Conservation (phyloP, 768 basidiomycete genomes). For the Pisolithus sp. region DNA sequence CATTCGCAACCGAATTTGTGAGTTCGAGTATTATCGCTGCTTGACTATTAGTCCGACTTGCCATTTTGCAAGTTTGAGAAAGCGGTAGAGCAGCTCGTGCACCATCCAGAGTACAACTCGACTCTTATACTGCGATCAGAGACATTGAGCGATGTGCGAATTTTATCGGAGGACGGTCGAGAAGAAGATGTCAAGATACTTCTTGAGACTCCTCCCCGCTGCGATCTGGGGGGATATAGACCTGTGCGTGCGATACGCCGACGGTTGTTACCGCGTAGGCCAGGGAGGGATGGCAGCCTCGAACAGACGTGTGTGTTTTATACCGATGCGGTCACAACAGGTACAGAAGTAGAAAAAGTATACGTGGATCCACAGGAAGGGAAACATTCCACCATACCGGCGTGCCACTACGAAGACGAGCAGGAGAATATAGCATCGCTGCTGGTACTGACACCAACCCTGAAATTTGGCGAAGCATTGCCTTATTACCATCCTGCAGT, state of each 20-base stretch:
- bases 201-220: constrained; percentile 27
- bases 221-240: constrained; percentile 29
- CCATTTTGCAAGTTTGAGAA: constrained; percentile 54
- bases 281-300: constrained; percentile 63
- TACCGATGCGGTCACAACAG: constrained; percentile 4
- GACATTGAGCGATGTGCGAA: constrained; percentile 30
- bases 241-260: constrained; percentile 55
- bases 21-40: constrained; percentile 9
- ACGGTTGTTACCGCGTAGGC: constrained; percentile 69
- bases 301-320: constrained; percentile 81
- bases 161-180: neutral
- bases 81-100: constrained; percentile 65
- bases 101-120: constrained; percentile 92
- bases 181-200: constrained; percentile 29
- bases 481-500: constrained; percentile 93
- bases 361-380: neutral
- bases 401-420: constrained; percentile 10
- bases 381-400: constrained; percentile 3
- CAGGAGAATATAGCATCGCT: constrained; percentile 22
- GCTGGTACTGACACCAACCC: constrained; percentile 57
- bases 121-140: constrained; percentile 86
- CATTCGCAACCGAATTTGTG: constrained; percentile 40
- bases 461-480: constrained; percentile 38
- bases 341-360: neutral
- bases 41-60: neutral